These are phyloP conservation scores for Arthrobotrys sphaeroides DNA, from an alignment of 2,329 filamentous ascomycete species.

Conservation along the genomic window DNA sequence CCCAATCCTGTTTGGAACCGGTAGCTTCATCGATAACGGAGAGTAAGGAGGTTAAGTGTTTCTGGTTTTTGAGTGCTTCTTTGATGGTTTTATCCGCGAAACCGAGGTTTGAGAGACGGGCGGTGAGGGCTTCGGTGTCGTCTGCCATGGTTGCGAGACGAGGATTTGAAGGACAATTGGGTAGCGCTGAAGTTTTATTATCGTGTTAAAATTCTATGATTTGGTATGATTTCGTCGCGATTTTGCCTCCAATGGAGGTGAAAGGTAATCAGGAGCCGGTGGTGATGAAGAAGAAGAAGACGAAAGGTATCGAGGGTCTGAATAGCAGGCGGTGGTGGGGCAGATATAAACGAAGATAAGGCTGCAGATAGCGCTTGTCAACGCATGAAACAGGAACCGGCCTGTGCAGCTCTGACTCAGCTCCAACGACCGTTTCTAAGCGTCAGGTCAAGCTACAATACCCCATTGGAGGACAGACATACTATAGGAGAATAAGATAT, in stretches of 20 bases:
- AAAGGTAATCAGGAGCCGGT: not conserved
- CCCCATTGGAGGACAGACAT: too few relatives aligned
- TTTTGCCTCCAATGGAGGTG: not conserved
- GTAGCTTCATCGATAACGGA: constrained; percentile 55
- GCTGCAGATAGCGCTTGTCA: constrained; percentile 21
- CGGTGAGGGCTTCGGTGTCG: constrained; percentile 50
- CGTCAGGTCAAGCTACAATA: not conserved
- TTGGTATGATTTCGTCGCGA: too few relatives aligned
- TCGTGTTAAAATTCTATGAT: not conserved
- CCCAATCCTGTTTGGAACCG: constrained; percentile 12
- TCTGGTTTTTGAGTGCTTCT: constrained; percentile 57
- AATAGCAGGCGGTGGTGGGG: constrained; percentile 15
- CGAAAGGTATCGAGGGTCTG: not conserved
- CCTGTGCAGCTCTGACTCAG: constrained; percentile 32
- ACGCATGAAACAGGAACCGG: not conserved
- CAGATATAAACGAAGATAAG: constrained; percentile 37
- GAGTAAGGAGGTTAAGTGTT: constrained; percentile 54
- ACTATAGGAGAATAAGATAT: too few relatives aligned
- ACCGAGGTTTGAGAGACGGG: constrained; percentile 55
- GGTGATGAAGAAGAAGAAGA: not conserved
- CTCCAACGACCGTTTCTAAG: constrained; percentile 30
- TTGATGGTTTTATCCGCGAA: constrained; percentile 57
- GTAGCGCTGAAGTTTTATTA: not conserved
- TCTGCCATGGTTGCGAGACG: constrained; percentile 52
- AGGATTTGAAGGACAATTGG: not conserved